Evolutionary conservation across 2,329 filamentous ascomycete genomes (phyloP), one percentile per base, ranked within the genome.

Genomic region (Trichophyton benhamiae): DNA sequence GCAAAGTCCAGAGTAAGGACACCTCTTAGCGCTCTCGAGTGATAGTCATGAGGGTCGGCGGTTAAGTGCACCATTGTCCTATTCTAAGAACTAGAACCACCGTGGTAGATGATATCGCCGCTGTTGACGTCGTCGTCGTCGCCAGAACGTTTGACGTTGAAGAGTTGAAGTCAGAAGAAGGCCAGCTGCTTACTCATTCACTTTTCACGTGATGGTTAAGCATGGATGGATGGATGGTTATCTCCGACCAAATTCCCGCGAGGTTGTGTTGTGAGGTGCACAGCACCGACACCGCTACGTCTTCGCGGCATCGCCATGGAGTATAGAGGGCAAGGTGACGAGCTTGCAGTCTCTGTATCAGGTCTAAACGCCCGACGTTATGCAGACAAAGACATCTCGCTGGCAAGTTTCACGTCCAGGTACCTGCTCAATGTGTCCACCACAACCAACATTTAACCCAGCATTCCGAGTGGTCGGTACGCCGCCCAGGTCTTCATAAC

Each of bases 361-460:
- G 22, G 20, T 55, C 52, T 55, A 55, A 55, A 55, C 52, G 52
- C 52, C 52, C 52, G 52, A 5, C 52, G 33, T 25, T 9, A 52
- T 25, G 46, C 11, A 55, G 33, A 55, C 52, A 55, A 55, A 36
- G 30, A 3, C 52, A 5, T 36, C 25, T n/a, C 52, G 52, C 52
- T 36, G 25, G 27, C 30, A 55, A 33, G 52, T 55, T 55, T 55
- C 52, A 55, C 27, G 2, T 53, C 27, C 22, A 30, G 49, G 49
- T 27, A 20, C 48, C 22, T 53, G 46, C 22, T 25, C 46, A 49
- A 9, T 49, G 17, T 11, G 17, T 22, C 20, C 48, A 55, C 6
- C 25, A 27, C 52, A 52, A 55, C 52, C 52, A 55, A 55, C 52
- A 55, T 36, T 55, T 55, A 55, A 55, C 52, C 30, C 20, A 55